Evolutionary conservation across 495 filamentous ascomycete genomes (phyloP).

Genomic region (Penicillium canescens): DNA sequence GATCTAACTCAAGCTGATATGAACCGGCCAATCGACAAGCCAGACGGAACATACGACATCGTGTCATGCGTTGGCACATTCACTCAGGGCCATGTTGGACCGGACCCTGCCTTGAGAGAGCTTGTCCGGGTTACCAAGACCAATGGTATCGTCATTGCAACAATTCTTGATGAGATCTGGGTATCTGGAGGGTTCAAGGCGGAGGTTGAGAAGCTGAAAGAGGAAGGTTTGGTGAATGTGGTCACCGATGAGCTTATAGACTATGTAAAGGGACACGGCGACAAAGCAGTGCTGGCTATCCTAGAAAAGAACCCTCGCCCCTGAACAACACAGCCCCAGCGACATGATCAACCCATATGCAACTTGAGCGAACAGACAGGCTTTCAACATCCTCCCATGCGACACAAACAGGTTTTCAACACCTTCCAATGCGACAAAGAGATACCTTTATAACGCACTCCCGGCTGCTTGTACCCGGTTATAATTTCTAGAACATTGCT

Average conservation of each 20-base stretch:
- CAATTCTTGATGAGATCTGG: constrained; percentile 45
- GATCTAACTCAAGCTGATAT: constrained; percentile 38
- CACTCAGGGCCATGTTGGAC: constrained; percentile 48
- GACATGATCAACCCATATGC: background rate
- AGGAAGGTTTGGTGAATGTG: constrained; percentile 27
- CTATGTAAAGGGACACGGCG: constrained; percentile 38
- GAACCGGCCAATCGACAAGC: constrained; percentile 28
- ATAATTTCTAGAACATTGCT: no score
- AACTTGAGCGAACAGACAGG: background rate
- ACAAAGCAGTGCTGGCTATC: constrained; percentile 37
- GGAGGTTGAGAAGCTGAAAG: constrained; percentile 36
- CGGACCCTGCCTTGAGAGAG: constrained; percentile 40
- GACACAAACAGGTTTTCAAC: constrained; percentile 3
- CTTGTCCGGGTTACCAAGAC: constrained; percentile 39
- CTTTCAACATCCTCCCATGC: constrained; percentile 7
- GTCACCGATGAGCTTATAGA: constrained; percentile 36
- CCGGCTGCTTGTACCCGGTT: no score
- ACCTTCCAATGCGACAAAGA: constrained; percentile 8
- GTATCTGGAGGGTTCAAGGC: constrained; percentile 35
- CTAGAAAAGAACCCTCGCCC: constrained; percentile 26
- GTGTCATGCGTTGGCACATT: constrained; percentile 49
- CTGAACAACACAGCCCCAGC: constrained; percentile 16
- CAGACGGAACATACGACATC: constrained; percentile 39
- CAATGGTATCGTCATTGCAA: constrained; percentile 43
- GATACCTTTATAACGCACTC: background rate